Evolutionary conservation across 23 red algal species (phyloP).

Genomic region (Gracilaria gracilis): DNA sequence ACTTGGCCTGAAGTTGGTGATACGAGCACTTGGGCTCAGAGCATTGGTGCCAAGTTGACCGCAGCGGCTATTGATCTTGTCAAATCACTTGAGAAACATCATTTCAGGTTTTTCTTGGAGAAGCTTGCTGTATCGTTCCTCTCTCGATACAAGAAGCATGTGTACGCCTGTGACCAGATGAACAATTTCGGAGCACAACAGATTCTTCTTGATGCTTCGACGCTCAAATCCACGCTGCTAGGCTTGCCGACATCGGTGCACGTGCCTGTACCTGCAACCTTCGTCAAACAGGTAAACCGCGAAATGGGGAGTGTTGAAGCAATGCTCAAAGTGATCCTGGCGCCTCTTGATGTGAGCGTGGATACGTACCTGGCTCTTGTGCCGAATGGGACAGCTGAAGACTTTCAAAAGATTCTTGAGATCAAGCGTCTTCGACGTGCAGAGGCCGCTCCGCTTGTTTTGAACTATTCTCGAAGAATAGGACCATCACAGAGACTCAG

Average conservation of each 20-base stretch:
- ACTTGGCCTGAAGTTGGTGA: constrained; percentile 81
- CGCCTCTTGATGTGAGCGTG: constrained; percentile 73
- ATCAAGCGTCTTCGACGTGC: constrained; percentile 78
- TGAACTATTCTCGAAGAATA: constrained; percentile 70
- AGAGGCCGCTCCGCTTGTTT: constrained; percentile 71
- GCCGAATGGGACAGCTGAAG: constrained; percentile 67
- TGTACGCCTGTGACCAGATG: constrained; percentile 69
- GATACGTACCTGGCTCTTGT: constrained; percentile 88
- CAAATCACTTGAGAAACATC: constrained; percentile 63
- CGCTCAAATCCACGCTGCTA: constrained; percentile 73
- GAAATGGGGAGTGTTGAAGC: constrained; percentile 88
- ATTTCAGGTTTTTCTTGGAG: constrained; percentile 90
- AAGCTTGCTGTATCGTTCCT: constrained; percentile 76
- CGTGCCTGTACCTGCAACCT: constrained; percentile 51
- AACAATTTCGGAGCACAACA: constrained; percentile 85
- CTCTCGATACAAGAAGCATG: constrained; percentile 44
- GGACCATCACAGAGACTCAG: constrained; percentile 56
- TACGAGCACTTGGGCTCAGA: constrained; percentile 71
- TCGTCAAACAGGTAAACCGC: constrained; percentile 78
- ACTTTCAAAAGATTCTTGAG: constrained; percentile 85
- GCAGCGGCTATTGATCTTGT: constrained; percentile 22
- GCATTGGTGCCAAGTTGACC: constrained; percentile 62
- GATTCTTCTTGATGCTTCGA: constrained; percentile 84
- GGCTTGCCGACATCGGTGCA: constrained; percentile 64
- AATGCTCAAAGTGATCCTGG: constrained; percentile 92